Conservation (phyloP, 257 asterid species). For the Ajuga chamaepitys region DNA sequence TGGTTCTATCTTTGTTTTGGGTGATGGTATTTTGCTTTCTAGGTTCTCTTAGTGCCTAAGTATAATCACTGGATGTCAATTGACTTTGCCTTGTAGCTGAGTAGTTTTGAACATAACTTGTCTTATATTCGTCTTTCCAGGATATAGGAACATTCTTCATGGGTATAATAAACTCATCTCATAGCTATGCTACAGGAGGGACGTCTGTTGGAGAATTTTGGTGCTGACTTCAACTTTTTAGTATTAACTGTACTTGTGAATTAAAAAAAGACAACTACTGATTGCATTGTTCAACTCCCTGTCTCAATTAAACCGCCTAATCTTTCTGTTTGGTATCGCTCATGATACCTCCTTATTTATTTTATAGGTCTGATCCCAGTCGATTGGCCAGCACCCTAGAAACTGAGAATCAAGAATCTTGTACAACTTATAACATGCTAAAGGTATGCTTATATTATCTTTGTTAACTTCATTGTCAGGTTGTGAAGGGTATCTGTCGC, state of each 20-base stretch:
- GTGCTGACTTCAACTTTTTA: constrained; percentile 26
- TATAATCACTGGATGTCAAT: not conserved
- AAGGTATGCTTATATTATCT: constrained; percentile 45
- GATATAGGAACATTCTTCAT: constrained; percentile 73
- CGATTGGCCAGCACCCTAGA: constrained; percentile 60
- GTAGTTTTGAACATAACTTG: not conserved
- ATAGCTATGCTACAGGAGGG: constrained; percentile 94
- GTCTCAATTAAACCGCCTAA: not conserved
- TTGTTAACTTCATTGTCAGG: not conserved
- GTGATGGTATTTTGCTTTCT: not conserved
- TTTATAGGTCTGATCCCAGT: constrained; percentile 70
- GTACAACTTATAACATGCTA: constrained; percentile 94
- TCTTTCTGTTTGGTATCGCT: not conserved
- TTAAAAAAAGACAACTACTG: not conserved
- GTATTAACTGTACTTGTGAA: not conserved
- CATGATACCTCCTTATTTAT: not conserved
- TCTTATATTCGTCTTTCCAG: constrained; percentile 29
- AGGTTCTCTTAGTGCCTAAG: not conserved
- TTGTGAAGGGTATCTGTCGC: too few relatives aligned
- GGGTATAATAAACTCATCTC: constrained; percentile 80
- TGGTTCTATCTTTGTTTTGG: not conserved
- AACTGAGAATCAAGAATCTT: constrained; percentile 79
- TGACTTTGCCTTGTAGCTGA: not conserved
- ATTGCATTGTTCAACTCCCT: not conserved
- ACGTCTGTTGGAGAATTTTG: constrained; percentile 76